Evolutionary conservation across 2,329 filamentous ascomycete genomes (phyloP), one percentile per base, ranked within the genome.

Genomic region (Onygenales sp.): DNA sequence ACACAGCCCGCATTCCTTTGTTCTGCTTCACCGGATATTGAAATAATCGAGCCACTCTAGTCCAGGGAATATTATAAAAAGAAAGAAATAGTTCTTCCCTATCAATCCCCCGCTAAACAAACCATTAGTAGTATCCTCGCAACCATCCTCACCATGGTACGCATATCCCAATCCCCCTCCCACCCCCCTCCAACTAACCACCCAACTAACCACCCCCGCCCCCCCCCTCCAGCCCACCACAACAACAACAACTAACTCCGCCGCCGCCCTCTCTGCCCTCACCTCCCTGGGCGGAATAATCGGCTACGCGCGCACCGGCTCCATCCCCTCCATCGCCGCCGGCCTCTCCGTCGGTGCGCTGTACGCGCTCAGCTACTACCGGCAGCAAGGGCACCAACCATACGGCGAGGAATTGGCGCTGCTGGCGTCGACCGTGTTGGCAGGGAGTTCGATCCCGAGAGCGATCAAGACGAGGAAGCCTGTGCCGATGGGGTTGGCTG

Each of bases 381-480:
- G 91, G 55, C 84, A 95, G 58, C 84, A 86, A 62, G 76, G 79
- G 56, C 80, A 89, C 67, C 80, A 88, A 67, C 68, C 87, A 2
- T 95, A 93, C 69, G 93, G 92, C 57, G 74, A 94, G 61, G 93
- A 97, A 72, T 76, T 95, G 43, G 88, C 86, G n/a, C 79, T 98
- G 8, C 77, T 96, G 43, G 93, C 93, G 4, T 95, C 88, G 0
- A 64, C 89, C n/a, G 74, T 97, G 31, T 79, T 98, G 37, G 92
- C 80, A 2, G 90, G 89, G 17, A 87, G 87, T 42, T 86, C 88
- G 2, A 85, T 97, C 56, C 93, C 93, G 10, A 81, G 93, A 51
- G 93, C 90, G 4, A 83, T 98, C 64, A 88, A 84, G 69, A 80
- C 84, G 42, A 77, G 80, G 8, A 98, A 97, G 79, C 87, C 88